Evolutionary conservation across 805 yeast genomes (phyloP), one percentile per base, ranked within the genome.

Genomic region (Isabelozyma heimii): DNA sequence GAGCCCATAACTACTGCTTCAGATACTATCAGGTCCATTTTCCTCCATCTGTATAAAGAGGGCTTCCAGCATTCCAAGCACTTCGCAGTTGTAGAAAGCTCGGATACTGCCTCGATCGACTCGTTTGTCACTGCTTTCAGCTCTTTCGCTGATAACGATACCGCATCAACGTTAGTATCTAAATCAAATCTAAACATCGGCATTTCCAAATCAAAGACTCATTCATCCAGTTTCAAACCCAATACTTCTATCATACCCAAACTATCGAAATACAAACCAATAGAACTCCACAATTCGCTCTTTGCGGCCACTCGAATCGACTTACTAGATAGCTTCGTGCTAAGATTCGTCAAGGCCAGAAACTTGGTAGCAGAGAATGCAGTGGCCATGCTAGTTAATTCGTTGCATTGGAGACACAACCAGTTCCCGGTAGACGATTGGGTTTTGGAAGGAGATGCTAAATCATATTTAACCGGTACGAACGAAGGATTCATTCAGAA

Each of bases 311-410:
- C 43, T 3, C 83, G 92, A 68, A 79, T 83, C 40, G 98, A 92
- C 64, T 76, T 85, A 43, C 87, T 95, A 3, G 99, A 94, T 66
- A 85, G 87, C 58, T 67, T 85, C 55, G 45, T 89, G 28, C 74
- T 91, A 60, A 79, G 96, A 59, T 91, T 86, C 59, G 68, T 89
- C 24, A 78, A 96, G 57, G 97, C 97, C 37, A 83, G 97, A 69
- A 90, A 90, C 69, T 90, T 90, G 85, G 82, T 87, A 54, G 75
- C 84, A 17, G 85, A 82, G 56, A 81, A 83, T 59, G 77, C 90
- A 0, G 63, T 88, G 48, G 72, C 73, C 16, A 90, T 91, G 96
- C 60, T 89, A 45, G 75, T 85, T n/a, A 74, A 79, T 52, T 84
- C 95, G 5, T 64, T 89, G 55, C 75, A 79, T 52, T 91, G 97